Conservation (phyloP, 257 asterid genomes). For the Coffea canephora region DNA sequence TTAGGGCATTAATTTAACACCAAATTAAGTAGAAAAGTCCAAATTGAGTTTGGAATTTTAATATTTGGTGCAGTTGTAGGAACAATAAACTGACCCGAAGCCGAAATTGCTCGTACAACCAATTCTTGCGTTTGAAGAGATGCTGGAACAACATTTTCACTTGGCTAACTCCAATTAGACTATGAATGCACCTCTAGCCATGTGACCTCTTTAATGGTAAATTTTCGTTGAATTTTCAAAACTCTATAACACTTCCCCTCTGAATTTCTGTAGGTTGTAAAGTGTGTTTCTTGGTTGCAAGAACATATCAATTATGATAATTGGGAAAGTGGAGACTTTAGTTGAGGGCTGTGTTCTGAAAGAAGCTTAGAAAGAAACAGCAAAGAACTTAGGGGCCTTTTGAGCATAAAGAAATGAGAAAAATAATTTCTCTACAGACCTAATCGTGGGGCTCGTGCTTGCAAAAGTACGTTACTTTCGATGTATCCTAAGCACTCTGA, state of each 20-base stretch:
- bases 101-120: background rate
- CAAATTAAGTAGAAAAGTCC: background rate
- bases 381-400: background rate
- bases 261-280: background rate
- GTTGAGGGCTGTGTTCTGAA: background rate
- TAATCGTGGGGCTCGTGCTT: background rate
- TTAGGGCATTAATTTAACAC: background rate
- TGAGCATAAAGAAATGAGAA: background rate
- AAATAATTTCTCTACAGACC: background rate
- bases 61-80: background rate
- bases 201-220: background rate
- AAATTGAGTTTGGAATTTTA: background rate
- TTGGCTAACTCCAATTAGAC: background rate
- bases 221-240: background rate
- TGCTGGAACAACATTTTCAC: background rate
- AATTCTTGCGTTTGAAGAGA: background rate
- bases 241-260: background rate
- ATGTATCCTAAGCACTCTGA: background rate
- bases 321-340: background rate
- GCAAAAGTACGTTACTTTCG: background rate
- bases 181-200: background rate
- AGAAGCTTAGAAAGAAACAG: background rate
- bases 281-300: background rate
- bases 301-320: background rate
- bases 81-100: background rate